A percentile compares a stretch with the other conserved stretches of the same genome.
These are phyloP conservation scores for Didymella keratinophila DNA, from an alignment of 2,329 filamentous ascomycete species.

Conservation along the genomic window DNA sequence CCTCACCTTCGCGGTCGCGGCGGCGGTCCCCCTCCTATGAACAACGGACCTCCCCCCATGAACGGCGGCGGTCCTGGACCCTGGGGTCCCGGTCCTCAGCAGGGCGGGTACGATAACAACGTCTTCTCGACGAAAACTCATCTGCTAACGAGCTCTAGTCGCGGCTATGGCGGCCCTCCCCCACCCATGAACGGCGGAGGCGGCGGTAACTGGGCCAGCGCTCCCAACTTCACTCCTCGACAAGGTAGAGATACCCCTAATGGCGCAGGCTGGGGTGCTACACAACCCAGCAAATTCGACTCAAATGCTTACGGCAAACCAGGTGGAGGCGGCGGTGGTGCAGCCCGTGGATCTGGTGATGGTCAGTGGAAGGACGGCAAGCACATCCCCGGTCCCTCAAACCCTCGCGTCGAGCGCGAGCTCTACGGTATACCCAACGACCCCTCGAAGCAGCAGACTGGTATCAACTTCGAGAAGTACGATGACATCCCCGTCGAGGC, in stretches of 20 bases:
- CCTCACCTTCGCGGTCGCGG: conserved; percentile 74
- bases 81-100: conserved; percentile 58
- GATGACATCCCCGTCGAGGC: conserved; percentile 99
- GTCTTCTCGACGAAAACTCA: background rate
- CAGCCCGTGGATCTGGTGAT: conserved; percentile 85
- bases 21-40: conserved; percentile 44
- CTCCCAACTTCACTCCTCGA: conserved; percentile 65
- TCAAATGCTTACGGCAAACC: conserved; percentile 69
- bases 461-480: conserved; percentile 99
- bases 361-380: conserved; percentile 97
- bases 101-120: conserved; percentile 34
- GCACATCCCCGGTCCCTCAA: conserved; percentile 88
- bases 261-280: conserved; percentile 51
- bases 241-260: conserved; percentile 44
- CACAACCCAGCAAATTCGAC: conserved; percentile 62
- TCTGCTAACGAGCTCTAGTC: conserved; percentile 36
- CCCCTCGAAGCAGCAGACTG: conserved; percentile 92
- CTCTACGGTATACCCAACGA: conserved; percentile 92
- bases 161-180: conserved; percentile 44
- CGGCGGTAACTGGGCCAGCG: conserved; percentile 65
- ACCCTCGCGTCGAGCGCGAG: conserved; percentile 90
- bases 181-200: conserved; percentile 61
- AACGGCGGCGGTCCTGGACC: conserved; percentile 65
- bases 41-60: conserved; percentile 54
- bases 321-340: conserved; percentile 59